Percentiles rank a stretch among this genome's conserved stretches.
Evolutionary conservation across 768 basidiomycete species (phyloP).

Genomic region (Amanita brunnescens): DNA sequence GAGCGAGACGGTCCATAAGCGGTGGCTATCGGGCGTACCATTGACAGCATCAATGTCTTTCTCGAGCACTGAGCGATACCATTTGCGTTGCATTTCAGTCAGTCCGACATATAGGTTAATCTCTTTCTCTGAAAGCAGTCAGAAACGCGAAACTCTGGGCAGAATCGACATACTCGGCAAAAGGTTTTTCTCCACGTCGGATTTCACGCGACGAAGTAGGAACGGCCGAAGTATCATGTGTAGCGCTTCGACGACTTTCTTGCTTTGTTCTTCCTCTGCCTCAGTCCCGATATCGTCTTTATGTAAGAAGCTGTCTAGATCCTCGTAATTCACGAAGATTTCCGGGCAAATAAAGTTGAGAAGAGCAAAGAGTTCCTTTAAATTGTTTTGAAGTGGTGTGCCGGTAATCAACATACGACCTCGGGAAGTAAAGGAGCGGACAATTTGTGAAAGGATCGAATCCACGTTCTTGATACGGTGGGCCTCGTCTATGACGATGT

Average conservation of each 20-base stretch:
- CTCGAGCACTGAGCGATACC: conserved; percentile 93
- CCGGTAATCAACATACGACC: conserved; percentile 93
- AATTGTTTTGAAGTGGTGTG: conserved; percentile 92
- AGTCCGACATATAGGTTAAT: conserved; percentile 98
- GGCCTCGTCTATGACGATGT: conserved; percentile 97
- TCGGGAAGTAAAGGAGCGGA: conserved; percentile 80
- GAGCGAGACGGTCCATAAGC: background rate
- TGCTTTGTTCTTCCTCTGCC: conserved; percentile 75
- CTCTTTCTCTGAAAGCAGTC: conserved; percentile 70
- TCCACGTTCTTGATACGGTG: conserved; percentile 99
- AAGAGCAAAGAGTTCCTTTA: conserved; percentile 90
- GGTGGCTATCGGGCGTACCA: conserved; percentile 35
- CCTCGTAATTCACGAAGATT: conserved; percentile 85
- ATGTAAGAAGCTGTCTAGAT: conserved; percentile 90
- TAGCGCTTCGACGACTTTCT: conserved; percentile 90
- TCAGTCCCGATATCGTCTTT: conserved; percentile 67
- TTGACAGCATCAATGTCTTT: conserved; percentile 99
- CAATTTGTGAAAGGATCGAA: conserved; percentile 90
- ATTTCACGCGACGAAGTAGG: conserved; percentile 87
- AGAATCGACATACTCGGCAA: conserved; percentile 56
- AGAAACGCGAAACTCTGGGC: background rate
- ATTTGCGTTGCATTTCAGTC: conserved; percentile 95
- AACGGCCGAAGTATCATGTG: conserved; percentile 97
- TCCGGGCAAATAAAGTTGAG: conserved; percentile 97
- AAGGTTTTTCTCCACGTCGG: conserved; percentile 93